These are phyloP conservation scores for Tolypocladium cylindrosporum DNA, from an alignment of 2,329 filamentous ascomycete species.

Conservation along the genomic window DNA sequence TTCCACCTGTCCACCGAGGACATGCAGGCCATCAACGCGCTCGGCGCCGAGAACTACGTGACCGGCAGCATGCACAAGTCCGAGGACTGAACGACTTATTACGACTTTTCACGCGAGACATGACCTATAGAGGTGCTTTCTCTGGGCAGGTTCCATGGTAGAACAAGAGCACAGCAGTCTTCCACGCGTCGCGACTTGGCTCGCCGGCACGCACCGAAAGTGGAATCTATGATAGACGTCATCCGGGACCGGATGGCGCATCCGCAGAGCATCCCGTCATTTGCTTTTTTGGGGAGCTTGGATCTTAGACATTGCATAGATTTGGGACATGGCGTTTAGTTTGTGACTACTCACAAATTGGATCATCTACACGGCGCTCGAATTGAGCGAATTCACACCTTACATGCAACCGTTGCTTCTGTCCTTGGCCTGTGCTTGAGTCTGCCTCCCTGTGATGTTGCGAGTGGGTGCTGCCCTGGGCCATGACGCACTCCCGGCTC, in stretches of 20 bases:
- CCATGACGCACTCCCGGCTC: background rate
- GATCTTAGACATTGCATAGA: background rate
- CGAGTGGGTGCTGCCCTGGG: background rate
- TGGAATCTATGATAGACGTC: background rate
- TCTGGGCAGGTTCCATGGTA: background rate
- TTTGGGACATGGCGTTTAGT: background rate
- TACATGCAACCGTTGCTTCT: background rate
- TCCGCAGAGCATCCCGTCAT: background rate
- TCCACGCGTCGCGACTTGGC: background rate
- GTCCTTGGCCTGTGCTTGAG: background rate
- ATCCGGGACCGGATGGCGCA: background rate
- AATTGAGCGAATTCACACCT: background rate
- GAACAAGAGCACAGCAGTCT: background rate
- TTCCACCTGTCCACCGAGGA: slow-evolving; percentile 53
- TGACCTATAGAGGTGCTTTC: slow-evolving; percentile 1
- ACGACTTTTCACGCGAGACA: background rate
- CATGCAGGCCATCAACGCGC: slow-evolving; percentile 49
- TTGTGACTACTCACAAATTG: background rate
- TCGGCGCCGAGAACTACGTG: slow-evolving; percentile 61
- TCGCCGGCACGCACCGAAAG: background rate
- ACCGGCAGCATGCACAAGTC: slow-evolving; percentile 42
- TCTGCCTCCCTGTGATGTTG: background rate
- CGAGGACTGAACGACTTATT: slow-evolving; percentile 16
- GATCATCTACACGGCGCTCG: background rate
- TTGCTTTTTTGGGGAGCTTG: background rate